Evolutionary conservation across 495 filamentous ascomycete species (phyloP).

Genomic region (Neurospora pannonica): DNA sequence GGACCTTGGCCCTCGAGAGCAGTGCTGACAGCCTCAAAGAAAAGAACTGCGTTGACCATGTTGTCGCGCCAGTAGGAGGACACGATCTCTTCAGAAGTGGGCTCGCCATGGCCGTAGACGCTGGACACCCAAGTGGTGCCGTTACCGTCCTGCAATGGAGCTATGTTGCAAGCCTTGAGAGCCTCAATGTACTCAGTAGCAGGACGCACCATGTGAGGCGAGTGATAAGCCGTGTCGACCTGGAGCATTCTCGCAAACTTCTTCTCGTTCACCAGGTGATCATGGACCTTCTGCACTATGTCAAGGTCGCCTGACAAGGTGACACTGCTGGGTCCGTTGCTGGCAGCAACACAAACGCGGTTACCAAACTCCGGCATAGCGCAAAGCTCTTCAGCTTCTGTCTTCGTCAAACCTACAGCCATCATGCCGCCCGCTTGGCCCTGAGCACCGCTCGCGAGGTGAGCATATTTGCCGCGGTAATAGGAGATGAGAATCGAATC

Average conservation of each 20-base stretch:
- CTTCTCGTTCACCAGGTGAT: conserved; percentile 17
- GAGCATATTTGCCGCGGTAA: conserved; percentile 30
- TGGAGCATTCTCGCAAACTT: conserved; percentile 34
- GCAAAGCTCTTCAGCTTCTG: conserved; percentile 27
- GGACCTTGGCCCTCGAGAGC: conserved; percentile 24
- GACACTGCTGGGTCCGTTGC: conserved; percentile 27
- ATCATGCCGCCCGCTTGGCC: conserved; percentile 33
- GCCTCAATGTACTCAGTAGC: conserved; percentile 30
- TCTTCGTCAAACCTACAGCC: conserved; percentile 22
- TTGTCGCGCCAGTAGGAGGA: conserved; percentile 50
- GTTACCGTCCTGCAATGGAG: conserved; percentile 8
- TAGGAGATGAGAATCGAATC: conserved; percentile 38
- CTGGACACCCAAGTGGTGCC: conserved; percentile 29
- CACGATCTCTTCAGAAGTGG: conserved; percentile 11
- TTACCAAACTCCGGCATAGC: conserved; percentile 11
- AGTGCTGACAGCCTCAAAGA: conserved; percentile 40
- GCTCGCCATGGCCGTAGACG: conserved; percentile 22
- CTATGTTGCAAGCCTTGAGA: conserved; percentile 19
- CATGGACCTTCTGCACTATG: conserved; percentile 25
- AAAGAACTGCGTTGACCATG: conserved; percentile 47
- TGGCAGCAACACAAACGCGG: conserved; percentile 32
- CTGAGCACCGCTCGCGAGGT: conserved; percentile 19
- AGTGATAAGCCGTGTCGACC: conserved; percentile 54
- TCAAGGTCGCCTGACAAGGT: conserved; percentile 36
- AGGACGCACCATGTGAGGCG: conserved; percentile 44